phyloP scores from a whole-genome alignment of 148 eudicot species.

The Rhododendron ovatum region DNA sequence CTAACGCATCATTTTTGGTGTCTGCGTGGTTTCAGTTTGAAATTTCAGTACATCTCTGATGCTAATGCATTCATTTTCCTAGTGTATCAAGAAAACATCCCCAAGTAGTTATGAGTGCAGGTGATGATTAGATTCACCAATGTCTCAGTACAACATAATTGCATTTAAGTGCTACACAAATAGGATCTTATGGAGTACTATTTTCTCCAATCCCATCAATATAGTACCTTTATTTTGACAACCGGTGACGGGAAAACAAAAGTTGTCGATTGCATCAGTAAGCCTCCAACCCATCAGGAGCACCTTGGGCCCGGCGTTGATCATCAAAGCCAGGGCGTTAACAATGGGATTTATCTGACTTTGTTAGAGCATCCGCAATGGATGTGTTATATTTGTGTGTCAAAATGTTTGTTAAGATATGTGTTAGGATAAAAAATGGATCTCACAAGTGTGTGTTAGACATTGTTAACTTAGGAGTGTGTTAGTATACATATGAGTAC shows the following conservation, averaged over 20 bases:
- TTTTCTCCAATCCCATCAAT: neutral
- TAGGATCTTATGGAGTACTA: neutral
- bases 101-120: neutral
- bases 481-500: no score
- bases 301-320: no score
- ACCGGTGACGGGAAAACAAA: neutral
- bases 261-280: neutral
- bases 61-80: neutral
- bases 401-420: no score
- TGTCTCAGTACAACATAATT: neutral
- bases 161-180: neutral
- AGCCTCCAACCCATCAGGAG: neutral
- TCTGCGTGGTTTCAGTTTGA: neutral
- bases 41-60: neutral
- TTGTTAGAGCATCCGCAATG: neutral
- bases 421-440: no score
- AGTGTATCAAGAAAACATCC: neutral
- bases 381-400: no score
- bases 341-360: neutral
- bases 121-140: conserved; percentile 2
- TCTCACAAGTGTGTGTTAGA: no score
- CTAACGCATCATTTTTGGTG: neutral
- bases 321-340: no score
- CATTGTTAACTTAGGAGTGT: no score
- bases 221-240: neutral